Conservation (phyloP, 2,329 filamentous ascomycete species). For the Pestalotiopsis sp. region DNA sequence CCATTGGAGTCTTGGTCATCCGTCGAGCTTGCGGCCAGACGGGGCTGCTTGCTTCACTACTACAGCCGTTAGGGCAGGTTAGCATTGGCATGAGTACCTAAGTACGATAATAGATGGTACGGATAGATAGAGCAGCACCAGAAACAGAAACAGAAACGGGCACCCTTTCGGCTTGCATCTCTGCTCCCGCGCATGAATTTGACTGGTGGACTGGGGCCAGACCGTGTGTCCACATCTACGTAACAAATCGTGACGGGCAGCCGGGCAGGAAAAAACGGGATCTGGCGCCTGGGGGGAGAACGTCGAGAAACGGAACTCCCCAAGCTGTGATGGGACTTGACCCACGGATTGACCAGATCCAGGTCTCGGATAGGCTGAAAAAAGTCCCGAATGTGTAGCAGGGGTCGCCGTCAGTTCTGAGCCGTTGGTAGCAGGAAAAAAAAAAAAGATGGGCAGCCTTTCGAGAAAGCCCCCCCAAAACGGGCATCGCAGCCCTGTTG, state of each 20-base stretch:
- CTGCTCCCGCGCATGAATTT: conserved; percentile 3
- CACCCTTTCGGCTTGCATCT: conserved; percentile 12
- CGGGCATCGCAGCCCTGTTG: conserved; percentile 8
- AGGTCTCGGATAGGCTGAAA: background rate
- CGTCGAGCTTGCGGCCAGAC: conserved; percentile 6
- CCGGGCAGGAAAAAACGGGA: conserved; percentile 1
- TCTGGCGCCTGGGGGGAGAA: background rate
- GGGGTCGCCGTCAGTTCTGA: background rate
- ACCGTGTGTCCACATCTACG: background rate
- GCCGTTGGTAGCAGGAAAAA: conserved; percentile 7
- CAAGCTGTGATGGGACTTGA: conserved; percentile 3
- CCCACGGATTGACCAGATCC: background rate
- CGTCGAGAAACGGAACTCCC: background rate
- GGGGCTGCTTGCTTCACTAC: background rate
- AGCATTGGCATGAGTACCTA: background rate
- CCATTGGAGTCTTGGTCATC: conserved; percentile 2
- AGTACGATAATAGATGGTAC: background rate
- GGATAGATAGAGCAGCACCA: conserved; percentile 3
- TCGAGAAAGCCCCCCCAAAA: background rate
- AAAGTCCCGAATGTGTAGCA: conserved; percentile 4
- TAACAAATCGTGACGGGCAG: background rate
- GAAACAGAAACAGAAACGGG: background rate
- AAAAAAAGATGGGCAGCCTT: background rate
- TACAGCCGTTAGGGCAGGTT: background rate
- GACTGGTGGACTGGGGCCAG: conserved; percentile 11